Conservation (phyloP, 345 rosid genomes). For the Melastoma malabathricum region DNA sequence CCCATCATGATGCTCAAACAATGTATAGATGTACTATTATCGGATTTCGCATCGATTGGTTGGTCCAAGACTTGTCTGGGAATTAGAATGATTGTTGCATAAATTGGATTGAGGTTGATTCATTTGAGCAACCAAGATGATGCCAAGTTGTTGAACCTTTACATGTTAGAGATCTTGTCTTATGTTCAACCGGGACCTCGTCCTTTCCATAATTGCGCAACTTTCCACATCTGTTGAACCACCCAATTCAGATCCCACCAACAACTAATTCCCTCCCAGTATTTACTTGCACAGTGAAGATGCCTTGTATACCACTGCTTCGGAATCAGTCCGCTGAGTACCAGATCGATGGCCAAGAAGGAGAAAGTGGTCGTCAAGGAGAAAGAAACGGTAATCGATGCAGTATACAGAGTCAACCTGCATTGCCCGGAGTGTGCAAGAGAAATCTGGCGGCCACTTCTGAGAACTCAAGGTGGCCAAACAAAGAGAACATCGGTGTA, state of each 20-base stretch:
- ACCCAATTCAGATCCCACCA: slow-evolving; percentile 19
- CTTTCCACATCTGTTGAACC: slow-evolving; percentile 23
- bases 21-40: too few relatives aligned
- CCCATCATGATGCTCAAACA: too few relatives aligned
- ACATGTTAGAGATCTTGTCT: too few relatives aligned
- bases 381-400: slow-evolving; percentile 28
- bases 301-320: too few relatives aligned
- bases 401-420: slow-evolving; percentile 61
- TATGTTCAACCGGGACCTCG: slow-evolving; percentile 1
- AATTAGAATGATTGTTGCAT: too few relatives aligned
- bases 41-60: too few relatives aligned
- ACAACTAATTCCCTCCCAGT: not conserved
- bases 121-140: too few relatives aligned
- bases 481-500: not conserved
- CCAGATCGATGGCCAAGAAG: slow-evolving; percentile 9
- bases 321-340: too few relatives aligned
- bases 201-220: not conserved
- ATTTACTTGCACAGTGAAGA: not conserved
- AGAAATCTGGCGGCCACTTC: slow-evolving; percentile 54
- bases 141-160: too few relatives aligned
- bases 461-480: slow-evolving; percentile 28
- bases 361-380: slow-evolving; percentile 3
- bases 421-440: slow-evolving; percentile 66
- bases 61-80: too few relatives aligned
- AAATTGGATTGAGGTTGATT: too few relatives aligned